Conservation (phyloP, 2,329 filamentous ascomycete genomes). For the Beauveria brongniartii region DNA sequence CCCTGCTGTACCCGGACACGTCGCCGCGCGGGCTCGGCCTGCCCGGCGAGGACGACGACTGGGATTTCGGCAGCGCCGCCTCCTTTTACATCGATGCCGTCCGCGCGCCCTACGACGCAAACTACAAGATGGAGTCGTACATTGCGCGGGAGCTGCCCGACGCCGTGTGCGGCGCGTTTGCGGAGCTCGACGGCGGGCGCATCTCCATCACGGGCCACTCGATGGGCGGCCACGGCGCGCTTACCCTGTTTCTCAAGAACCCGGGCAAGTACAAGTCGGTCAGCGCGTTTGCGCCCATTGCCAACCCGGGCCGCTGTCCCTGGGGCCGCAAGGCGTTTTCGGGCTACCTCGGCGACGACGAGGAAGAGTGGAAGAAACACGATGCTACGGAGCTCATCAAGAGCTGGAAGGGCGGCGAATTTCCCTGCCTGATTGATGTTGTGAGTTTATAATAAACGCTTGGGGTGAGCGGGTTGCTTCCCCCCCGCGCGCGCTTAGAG, state of each 20-base stretch:
- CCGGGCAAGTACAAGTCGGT: constrained; percentile 84
- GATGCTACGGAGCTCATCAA: constrained; percentile 87
- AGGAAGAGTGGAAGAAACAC: constrained; percentile 74
- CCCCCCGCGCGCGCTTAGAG: not conserved
- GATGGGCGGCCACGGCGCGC: constrained; percentile 94
- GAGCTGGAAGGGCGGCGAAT: constrained; percentile 56
- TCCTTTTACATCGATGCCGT: constrained; percentile 93
- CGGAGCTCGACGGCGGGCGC: constrained; percentile 56
- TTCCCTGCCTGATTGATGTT: constrained; percentile 82
- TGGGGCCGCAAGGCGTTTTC: constrained; percentile 95
- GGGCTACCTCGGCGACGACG: constrained; percentile 77
- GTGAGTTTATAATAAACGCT: constrained; percentile 38
- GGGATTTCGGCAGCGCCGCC: constrained; percentile 86
- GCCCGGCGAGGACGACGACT: constrained; percentile 76
- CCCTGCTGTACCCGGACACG: constrained; percentile 92
- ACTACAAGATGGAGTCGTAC: constrained; percentile 95
- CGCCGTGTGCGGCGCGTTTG: constrained; percentile 64
- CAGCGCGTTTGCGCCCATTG: constrained; percentile 83
- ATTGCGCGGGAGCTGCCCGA: constrained; percentile 80
- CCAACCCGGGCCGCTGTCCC: constrained; percentile 75
- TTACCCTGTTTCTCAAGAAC: constrained; percentile 88
- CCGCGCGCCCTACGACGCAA: constrained; percentile 59
- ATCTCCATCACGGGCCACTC: constrained; percentile 88
- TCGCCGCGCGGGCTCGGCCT: constrained; percentile 78
- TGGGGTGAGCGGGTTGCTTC: not conserved